Evolutionary conservation across 257 asterid genomes (phyloP), one percentile per base, ranked within the genome.

Genomic region (Vinca minor): DNA sequence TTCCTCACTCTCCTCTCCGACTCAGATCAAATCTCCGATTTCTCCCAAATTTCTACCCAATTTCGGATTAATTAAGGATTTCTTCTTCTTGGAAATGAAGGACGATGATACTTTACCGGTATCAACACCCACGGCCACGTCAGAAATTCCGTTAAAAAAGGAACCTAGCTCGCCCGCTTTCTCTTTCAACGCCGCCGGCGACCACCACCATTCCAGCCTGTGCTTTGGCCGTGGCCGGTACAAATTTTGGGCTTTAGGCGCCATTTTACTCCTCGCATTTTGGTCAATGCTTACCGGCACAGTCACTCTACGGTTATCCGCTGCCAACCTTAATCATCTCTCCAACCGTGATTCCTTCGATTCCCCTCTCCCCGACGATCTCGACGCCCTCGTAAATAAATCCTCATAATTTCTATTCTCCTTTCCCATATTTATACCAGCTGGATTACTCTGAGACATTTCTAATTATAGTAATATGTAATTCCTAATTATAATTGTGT

Each of bases 201-300:
- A n/a, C n/a, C n/a, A n/a, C n/a, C n/a, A 58, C 41, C 63, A 67
- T 15, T 62, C 52, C 20, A 14, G 58, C 45, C 26, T 60, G 38
- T 34, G 74, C 70, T 8, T 76, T 69, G 57, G 82, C 63, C 50
- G 74, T 25, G 90, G 90, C 63, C 87, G 96, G 8, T 90, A 87
- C 80, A 90, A 84, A 52, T 83, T 84, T 34, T 87, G 92, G 92
- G 95, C 88, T 0, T 79, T 85, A 63, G 82, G 83, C 5, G 90
- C 81, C 32, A 90, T 90, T 55, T 60, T 83, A 32, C 59, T 87
- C 63, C 81, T 90, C 44, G 96, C 97, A 4, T 87, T 90, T 70
- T 90, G 96, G 95, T 87, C 97, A 4, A 90, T 90, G 83, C 80
- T 90, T 65, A 81, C 89, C 75, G 96, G 96, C 45, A 81, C 96